A percentile compares a stretch with the other conserved stretches of the same genome.
Evolutionary conservation across 768 basidiomycete species (phyloP).

Genomic region (Ramaria sp.): DNA sequence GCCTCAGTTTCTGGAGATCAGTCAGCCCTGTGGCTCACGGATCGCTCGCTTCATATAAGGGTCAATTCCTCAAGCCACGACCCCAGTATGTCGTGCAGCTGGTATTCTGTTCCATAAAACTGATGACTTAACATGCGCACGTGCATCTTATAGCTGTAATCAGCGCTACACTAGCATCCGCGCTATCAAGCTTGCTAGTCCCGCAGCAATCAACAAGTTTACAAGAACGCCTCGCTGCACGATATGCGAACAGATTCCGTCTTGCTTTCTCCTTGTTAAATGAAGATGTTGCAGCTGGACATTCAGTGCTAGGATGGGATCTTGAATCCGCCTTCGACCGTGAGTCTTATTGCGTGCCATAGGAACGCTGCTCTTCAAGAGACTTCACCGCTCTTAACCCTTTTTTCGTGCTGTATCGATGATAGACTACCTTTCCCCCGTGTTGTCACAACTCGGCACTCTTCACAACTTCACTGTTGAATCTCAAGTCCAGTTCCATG

Average conservation of each 20-base stretch:
- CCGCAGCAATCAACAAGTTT: slow-evolving; percentile 13
- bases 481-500: slow-evolving; percentile 89
- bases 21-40: background rate
- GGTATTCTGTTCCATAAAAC: background rate
- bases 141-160: background rate
- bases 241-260: slow-evolving; percentile 75
- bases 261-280: slow-evolving; percentile 90
- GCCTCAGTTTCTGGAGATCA: background rate
- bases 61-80: background rate
- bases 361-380: background rate
- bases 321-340: slow-evolving; percentile 51
- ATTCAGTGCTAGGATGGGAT: slow-evolving; percentile 59
- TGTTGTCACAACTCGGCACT: slow-evolving; percentile 44
- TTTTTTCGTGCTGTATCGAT: background rate
- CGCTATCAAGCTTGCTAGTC: slow-evolving; percentile 29
- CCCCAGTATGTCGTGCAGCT: background rate
- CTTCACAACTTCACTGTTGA: slow-evolving; percentile 91
- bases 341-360: slow-evolving; percentile 26
- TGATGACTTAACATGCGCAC: background rate
- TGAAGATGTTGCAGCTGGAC: slow-evolving; percentile 69
- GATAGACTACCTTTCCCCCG: slow-evolving; percentile 61
- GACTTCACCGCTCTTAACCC: no score
- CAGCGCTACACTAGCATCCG: background rate
- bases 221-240: slow-evolving; percentile 43
- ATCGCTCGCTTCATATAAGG: slow-evolving; percentile 1